Evolutionary conservation across 164 flowering plant genomes (phyloP).

Genomic region (Santalum album): DNA sequence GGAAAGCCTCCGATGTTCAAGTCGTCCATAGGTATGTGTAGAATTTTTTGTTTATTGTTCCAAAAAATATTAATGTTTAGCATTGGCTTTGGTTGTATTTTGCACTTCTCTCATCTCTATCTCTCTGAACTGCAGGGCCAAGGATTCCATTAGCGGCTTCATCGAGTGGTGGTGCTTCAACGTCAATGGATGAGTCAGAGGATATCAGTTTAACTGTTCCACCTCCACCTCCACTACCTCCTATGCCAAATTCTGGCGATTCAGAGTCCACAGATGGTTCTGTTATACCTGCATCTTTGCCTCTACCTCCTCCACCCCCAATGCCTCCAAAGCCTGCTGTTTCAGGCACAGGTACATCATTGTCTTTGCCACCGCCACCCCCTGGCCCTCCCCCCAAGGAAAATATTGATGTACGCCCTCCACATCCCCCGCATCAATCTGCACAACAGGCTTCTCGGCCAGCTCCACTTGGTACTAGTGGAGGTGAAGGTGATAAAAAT

Average conservation of each 20-base stretch:
- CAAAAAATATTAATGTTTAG: background rate
- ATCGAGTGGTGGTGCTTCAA: constrained; percentile 57
- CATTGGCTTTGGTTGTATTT: too few species aligned
- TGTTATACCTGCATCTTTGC: constrained; percentile 49
- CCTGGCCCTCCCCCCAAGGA: constrained; percentile 80
- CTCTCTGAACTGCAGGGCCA: constrained; percentile 48
- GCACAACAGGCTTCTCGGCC: constrained; percentile 45
- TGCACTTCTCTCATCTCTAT: background rate
- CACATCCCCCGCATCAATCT: constrained; percentile 58
- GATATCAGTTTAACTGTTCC: constrained; percentile 42
- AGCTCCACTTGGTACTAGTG: constrained; percentile 63
- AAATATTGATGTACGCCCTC: constrained; percentile 26
- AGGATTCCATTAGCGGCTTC: constrained; percentile 64
- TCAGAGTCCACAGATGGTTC: constrained; percentile 36
- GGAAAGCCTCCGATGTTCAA: constrained; percentile 98
- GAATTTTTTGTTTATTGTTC: background rate
- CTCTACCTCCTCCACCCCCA: constrained; percentile 86
- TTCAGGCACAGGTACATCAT: constrained; percentile 23
- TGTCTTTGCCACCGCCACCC: constrained; percentile 71
- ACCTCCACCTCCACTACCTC: constrained; percentile 74
- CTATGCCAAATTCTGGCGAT: constrained; percentile 50
- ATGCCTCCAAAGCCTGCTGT: constrained; percentile 53
- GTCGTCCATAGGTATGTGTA: constrained; percentile 70
- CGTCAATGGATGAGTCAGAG: constrained; percentile 56
- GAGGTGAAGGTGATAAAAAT: constrained; percentile 31